These are phyloP conservation scores for Nemania abortiva DNA, from an alignment of 2,329 filamentous ascomycete species.

Conservation along the genomic window DNA sequence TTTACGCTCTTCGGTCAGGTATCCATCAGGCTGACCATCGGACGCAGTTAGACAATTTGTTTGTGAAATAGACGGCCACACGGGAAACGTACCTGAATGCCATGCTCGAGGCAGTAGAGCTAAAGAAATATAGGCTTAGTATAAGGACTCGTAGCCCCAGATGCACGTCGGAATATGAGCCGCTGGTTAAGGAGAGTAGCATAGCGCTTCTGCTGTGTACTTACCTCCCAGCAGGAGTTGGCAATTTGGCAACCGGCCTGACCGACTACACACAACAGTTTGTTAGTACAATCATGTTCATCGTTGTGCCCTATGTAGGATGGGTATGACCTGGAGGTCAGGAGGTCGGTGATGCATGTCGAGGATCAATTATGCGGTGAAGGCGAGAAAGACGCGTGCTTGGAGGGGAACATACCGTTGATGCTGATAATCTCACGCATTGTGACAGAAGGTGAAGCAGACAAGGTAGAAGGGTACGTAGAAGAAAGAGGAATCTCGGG, in stretches of 20 bases:
- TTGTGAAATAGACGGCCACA: slow-evolving; percentile 29
- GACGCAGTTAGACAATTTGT: slow-evolving; percentile 46
- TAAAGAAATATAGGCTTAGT: slow-evolving; percentile 58
- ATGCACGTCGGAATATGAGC: background rate
- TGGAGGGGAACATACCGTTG: slow-evolving; percentile 81
- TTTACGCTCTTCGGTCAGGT: slow-evolving; percentile 98
- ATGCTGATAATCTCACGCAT: slow-evolving; percentile 99
- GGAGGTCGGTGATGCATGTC: slow-evolving; percentile 40
- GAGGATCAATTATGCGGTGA: slow-evolving; percentile 59
- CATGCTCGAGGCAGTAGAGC: slow-evolving; percentile 99
- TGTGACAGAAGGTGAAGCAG: slow-evolving; percentile 61
- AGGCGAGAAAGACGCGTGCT: slow-evolving; percentile 53
- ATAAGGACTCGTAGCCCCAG: slow-evolving; percentile 45
- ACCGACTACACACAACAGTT: slow-evolving; percentile 78
- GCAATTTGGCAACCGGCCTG: slow-evolving; percentile 99
- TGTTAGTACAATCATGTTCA: slow-evolving; percentile 61
- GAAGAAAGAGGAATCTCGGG: slow-evolving; percentile 42
- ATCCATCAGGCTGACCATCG: slow-evolving; percentile 86
- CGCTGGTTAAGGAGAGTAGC: slow-evolving; percentile 16
- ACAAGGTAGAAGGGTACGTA: slow-evolving; percentile 51
- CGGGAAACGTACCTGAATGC: slow-evolving; percentile 84
- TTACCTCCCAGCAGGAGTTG: slow-evolving; percentile 99
- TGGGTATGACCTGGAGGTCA: slow-evolving; percentile 39
- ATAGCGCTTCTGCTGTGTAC: slow-evolving; percentile 54
- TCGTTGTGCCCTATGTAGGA: slow-evolving; percentile 24